These are phyloP conservation scores for Aspergillus ostianus DNA, from an alignment of 495 filamentous ascomycete species.

Conservation along the genomic window DNA sequence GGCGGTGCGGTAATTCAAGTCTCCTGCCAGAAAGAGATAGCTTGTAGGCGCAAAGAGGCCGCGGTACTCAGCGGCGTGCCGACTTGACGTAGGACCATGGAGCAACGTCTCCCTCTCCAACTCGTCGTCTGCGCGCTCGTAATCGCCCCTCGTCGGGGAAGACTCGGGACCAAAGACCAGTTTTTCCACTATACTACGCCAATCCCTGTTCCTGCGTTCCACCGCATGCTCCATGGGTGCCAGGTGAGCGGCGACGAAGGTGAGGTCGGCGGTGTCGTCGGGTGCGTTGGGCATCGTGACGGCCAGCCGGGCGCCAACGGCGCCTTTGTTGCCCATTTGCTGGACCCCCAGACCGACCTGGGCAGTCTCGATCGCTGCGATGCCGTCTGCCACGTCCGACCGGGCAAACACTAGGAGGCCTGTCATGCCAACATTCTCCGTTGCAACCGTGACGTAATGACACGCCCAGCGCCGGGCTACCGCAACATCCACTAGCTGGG, in stretches of 20 bases:
- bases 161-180: conserved; percentile 61
- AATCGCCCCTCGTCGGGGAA: conserved; percentile 2
- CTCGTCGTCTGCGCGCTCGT: conserved; percentile 23
- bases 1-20: conserved; percentile 91
- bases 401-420: conserved; percentile 76
- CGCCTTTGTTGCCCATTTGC: conserved; percentile 94
- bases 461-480: conserved; percentile 41
- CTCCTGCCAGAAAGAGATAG: conserved; percentile 84
- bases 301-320: conserved; percentile 72
- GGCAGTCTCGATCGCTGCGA: conserved; percentile 63
- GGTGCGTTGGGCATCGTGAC: conserved; percentile 37
- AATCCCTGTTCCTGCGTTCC: conserved; percentile 74
- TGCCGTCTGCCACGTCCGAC: conserved; percentile 50
- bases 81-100: conserved; percentile 21
- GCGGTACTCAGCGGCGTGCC: conserved; percentile 18
- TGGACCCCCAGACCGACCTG: conserved; percentile 78
- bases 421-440: conserved; percentile 82
- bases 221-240: conserved; percentile 78
- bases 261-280: conserved; percentile 58
- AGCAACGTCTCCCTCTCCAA: conserved; percentile 45
- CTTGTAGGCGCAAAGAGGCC: conserved; percentile 69
- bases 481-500: conserved; percentile 66
- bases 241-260: conserved; percentile 85
- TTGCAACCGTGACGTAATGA: conserved; percentile 51
- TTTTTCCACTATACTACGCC: conserved; percentile 73